A percentile compares a stretch with the other conserved stretches of the same genome.
Evolutionary conservation across 2,329 filamentous ascomycete genomes (phyloP).

Genomic region (Exophiala oligosperma): DNA sequence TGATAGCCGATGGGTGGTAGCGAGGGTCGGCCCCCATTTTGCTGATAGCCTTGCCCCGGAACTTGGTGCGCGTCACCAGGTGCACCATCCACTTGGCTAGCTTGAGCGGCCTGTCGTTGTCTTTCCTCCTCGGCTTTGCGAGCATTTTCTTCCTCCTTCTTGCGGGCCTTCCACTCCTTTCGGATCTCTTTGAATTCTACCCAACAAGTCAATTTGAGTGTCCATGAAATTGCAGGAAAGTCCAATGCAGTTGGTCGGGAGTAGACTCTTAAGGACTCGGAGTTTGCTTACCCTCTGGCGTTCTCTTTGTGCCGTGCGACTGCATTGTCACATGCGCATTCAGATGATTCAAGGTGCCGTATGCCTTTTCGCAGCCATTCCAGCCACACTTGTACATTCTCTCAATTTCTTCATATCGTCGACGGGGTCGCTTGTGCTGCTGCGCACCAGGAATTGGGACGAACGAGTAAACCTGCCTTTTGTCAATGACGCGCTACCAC

Average conservation of each 20-base stretch:
- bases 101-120: constrained; percentile 59
- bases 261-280: neutral
- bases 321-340: constrained; percentile 99
- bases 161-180: constrained; percentile 98
- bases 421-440: constrained; percentile 91
- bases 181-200: constrained; percentile 98
- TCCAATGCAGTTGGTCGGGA: neutral
- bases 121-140: constrained; percentile 90
- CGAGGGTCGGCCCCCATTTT: constrained; percentile 59
- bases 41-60: constrained; percentile 44
- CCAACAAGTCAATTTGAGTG: constrained; percentile 9
- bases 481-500: constrained; percentile 5
- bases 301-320: constrained; percentile 89
- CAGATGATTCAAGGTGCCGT: constrained; percentile 93
- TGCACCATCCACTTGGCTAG: constrained; percentile 52
- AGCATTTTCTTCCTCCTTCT: constrained; percentile 94
- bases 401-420: constrained; percentile 97
- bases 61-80: constrained; percentile 42
- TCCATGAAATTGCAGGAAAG: neutral
- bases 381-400: constrained; percentile 99
- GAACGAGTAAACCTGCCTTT: constrained; percentile 83
- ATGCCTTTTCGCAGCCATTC: constrained; percentile 98
- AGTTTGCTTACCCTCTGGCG: constrained; percentile 83
- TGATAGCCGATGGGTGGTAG: constrained; percentile 76
- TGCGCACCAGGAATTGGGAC: constrained; percentile 93